phyloP scores from a whole-genome alignment of 2,329 filamentous ascomycete species.

The Fusarium papillatum region DNA sequence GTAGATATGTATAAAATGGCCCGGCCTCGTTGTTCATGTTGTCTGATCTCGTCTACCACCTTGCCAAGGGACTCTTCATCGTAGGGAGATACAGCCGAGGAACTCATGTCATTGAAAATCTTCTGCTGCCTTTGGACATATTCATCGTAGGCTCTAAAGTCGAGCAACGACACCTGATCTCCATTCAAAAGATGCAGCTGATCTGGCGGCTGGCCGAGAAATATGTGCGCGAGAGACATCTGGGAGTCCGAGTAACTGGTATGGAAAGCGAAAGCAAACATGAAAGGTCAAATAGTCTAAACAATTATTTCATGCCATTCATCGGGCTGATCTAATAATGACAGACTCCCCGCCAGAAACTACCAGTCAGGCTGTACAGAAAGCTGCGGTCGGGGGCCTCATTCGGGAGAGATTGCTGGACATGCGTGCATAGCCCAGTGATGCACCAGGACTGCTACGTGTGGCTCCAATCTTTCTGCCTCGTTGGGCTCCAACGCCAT shows the following conservation, averaged over 20 bases:
- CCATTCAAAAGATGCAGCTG: not conserved
- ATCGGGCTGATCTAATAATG: not conserved
- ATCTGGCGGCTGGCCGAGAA: not conserved
- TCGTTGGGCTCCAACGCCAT: not conserved
- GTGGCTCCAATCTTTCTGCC: not conserved
- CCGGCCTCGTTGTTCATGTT: not conserved
- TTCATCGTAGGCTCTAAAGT: not conserved
- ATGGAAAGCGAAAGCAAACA: not conserved
- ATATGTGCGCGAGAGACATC: not conserved
- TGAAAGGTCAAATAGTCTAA: not conserved
- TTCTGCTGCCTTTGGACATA: not conserved
- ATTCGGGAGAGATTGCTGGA: not conserved
- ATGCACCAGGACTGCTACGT: not conserved
- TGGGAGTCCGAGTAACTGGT: not conserved
- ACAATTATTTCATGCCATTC: not conserved
- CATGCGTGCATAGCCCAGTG: not conserved
- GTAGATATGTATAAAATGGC: not conserved
- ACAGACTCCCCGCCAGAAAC: not conserved
- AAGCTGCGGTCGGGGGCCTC: not conserved
- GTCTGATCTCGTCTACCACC: not conserved
- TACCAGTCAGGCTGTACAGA: not conserved
- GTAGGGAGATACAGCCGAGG: not conserved
- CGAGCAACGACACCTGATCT: not conserved
- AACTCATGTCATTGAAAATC: not conserved
- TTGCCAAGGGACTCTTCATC: not conserved